A percentile compares a stretch with the other conserved stretches of the same genome.
phyloP scores from a whole-genome alignment of 139 green algal species.

The Closterium sp. region DNA sequence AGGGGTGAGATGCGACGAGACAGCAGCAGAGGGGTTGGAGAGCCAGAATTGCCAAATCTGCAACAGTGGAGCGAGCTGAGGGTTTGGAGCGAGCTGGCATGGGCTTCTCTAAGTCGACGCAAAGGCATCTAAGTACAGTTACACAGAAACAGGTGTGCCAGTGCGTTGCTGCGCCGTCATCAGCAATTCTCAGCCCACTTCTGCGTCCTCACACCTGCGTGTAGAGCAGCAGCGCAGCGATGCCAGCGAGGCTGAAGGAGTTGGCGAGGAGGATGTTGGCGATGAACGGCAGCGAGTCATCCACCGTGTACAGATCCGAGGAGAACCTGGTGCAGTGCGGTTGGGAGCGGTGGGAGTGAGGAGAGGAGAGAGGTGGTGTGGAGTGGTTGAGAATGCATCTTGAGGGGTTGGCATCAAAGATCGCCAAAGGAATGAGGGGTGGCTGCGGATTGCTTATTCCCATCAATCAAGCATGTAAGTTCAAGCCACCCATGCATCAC shows the following conservation, averaged over 20 bases:
- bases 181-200: too few species aligned
- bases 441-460: too few species aligned
- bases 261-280: constrained; percentile 87
- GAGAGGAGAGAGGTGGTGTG: not conserved
- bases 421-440: too few species aligned
- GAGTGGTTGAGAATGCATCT: constrained; percentile 81
- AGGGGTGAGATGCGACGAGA: too few species aligned
- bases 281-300: constrained; percentile 88
- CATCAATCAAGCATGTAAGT: too few species aligned
- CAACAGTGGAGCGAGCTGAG: too few species aligned
- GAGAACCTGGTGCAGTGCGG: constrained; percentile 65
- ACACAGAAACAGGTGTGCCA: constrained; percentile 35
- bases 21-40: not conserved
- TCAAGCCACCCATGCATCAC: too few species aligned
- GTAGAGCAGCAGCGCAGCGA: constrained; percentile 67
- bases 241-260: constrained; percentile 62
- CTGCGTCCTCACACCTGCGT: constrained; percentile 55
- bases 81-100: too few species aligned
- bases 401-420: constrained; percentile 76
- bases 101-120: too few species aligned
- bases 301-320: constrained; percentile 72
- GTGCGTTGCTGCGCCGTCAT: constrained; percentile 45
- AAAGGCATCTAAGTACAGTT: too few species aligned
- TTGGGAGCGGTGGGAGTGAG: too few species aligned
- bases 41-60: too few species aligned